phyloP scores from a whole-genome alignment of 2,329 filamentous ascomycete genomes.

The Fusarium cicatricum region DNA sequence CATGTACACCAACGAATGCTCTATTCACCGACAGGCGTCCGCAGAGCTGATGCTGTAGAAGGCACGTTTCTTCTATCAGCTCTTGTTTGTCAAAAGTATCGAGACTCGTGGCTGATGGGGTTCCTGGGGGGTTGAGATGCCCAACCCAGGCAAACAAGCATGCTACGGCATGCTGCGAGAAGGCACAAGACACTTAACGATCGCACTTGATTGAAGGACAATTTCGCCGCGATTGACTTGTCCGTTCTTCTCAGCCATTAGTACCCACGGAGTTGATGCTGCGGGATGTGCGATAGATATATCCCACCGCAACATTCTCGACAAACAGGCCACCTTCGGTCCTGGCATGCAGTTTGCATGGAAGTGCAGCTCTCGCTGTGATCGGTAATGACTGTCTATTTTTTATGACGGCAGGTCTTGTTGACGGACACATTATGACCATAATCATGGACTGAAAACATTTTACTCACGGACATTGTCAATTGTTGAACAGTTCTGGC shows the following conservation, averaged over 20 bases:
- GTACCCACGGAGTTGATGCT: constrained; percentile 7
- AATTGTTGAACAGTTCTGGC: constrained; percentile 12
- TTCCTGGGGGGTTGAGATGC: constrained; percentile 15
- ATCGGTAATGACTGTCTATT: constrained; percentile 5
- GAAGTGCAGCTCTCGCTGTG: neutral
- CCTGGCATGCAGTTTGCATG: neutral
- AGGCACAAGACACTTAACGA: constrained; percentile 28
- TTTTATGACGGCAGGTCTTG: constrained; percentile 8
- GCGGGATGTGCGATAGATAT: constrained; percentile 39
- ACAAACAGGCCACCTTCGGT: constrained; percentile 13
- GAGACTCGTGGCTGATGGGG: constrained; percentile 12
- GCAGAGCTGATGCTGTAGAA: constrained; percentile 21
- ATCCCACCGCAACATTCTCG: constrained; percentile 31
- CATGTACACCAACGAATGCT: constrained; percentile 15
- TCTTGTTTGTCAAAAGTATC: constrained; percentile 18
- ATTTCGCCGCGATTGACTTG: constrained; percentile 36
- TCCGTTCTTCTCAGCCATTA: constrained; percentile 14
- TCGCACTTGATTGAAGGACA: constrained; percentile 36
- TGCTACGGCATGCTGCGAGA: constrained; percentile 18
- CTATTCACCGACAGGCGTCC: constrained; percentile 19
- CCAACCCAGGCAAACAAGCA: neutral
- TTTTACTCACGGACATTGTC: constrained; percentile 14
- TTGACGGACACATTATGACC: constrained; percentile 26
- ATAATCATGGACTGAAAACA: constrained; percentile 5
- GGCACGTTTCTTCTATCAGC: constrained; percentile 6